phyloP scores from a whole-genome alignment of 2,329 filamentous ascomycete genomes.

The Colletotrichum coccodes region DNA sequence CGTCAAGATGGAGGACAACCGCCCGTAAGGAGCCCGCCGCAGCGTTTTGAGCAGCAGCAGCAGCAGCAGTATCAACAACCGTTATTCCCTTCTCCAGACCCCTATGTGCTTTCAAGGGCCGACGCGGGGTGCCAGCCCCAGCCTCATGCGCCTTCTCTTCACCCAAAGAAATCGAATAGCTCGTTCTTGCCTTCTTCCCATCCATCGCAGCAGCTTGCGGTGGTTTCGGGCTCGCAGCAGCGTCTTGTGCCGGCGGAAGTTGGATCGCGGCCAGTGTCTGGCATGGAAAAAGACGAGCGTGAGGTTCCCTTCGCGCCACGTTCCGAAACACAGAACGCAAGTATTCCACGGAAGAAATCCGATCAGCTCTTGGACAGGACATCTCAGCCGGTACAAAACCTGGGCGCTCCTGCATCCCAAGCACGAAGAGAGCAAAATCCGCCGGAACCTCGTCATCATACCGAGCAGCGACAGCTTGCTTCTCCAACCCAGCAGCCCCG shows the following conservation, averaged over 20 bases:
- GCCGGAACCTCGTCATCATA: background rate
- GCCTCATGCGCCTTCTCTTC: background rate
- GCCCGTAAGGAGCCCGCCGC: background rate
- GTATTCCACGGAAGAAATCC: background rate
- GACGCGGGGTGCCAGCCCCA: background rate
- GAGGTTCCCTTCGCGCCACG: background rate
- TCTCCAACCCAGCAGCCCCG: background rate
- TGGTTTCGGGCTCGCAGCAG: background rate
- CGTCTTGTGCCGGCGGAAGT: background rate
- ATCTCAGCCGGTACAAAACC: background rate
- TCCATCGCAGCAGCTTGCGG: background rate
- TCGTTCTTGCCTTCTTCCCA: background rate
- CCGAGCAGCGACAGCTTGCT: background rate
- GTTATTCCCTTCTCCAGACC: background rate
- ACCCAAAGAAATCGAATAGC: background rate
- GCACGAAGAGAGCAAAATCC: background rate
- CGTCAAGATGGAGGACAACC: background rate
- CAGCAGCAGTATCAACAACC: background rate
- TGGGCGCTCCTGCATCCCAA: background rate
- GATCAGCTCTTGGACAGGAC: background rate
- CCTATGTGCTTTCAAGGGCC: background rate
- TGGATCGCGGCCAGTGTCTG: background rate
- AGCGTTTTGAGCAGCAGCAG: constrained; percentile 6
- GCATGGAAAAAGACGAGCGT: background rate
- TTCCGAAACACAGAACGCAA: background rate